Evolutionary conservation across 805 yeast species (phyloP).

Genomic region (Starmera caribaea): DNA sequence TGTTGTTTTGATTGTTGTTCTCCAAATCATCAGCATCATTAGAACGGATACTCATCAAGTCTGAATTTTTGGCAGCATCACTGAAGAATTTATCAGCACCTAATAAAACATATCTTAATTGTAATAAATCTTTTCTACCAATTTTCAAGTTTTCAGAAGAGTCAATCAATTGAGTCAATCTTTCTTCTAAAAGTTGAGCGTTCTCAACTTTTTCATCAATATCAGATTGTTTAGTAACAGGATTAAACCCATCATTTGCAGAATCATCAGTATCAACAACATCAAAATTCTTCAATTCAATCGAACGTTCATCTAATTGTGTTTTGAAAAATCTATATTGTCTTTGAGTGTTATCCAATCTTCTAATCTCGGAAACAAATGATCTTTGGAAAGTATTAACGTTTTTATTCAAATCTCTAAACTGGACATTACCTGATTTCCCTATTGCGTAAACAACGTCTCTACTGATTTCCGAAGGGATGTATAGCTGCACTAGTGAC

Average conservation of each 20-base stretch:
- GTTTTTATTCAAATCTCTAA: constrained; percentile 79
- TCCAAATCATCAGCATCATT: constrained; percentile 12
- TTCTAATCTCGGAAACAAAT: constrained; percentile 81
- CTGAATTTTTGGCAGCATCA: constrained; percentile 11
- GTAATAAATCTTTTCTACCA: constrained; percentile 51
- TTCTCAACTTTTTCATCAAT: constrained; percentile 60
- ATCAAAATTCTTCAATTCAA: constrained; percentile 24
- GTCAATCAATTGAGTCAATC: constrained; percentile 62
- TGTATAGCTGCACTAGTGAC: constrained; percentile 88
- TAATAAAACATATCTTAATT: constrained; percentile 44
- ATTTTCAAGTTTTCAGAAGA: constrained; percentile 58
- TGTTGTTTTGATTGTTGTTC: constrained; percentile 8
- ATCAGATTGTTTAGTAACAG: constrained; percentile 22
- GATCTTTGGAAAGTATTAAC: constrained; percentile 83
- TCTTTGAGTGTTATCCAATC: constrained; percentile 77
- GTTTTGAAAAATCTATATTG: constrained; percentile 56
- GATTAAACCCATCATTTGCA: constrained; percentile 20
- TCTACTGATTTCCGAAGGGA: constrained; percentile 85
- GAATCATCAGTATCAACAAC: constrained; percentile 20
- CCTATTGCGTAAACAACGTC: constrained; percentile 83
- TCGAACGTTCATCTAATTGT: constrained; percentile 38
- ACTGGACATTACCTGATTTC: constrained; percentile 76
- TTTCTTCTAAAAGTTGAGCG: constrained; percentile 64
- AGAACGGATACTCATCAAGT: constrained; percentile 4
- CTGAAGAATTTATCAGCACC: constrained; percentile 41